phyloP scores from a whole-genome alignment of 2,329 filamentous ascomycete genomes.

The Claviceps arundinis region DNA sequence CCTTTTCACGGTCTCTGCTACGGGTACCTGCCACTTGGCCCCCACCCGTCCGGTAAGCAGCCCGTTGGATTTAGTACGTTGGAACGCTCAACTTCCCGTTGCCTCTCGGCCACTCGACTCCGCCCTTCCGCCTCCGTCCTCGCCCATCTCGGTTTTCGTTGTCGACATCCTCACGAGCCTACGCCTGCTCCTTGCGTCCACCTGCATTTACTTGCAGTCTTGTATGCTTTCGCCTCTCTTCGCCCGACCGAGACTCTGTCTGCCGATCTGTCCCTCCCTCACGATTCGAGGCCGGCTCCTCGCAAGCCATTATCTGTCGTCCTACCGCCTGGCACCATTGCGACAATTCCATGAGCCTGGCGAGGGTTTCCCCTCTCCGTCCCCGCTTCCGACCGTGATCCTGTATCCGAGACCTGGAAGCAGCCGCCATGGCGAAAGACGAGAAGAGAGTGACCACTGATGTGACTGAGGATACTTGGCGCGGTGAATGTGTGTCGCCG shows the following conservation, averaged over 20 bases:
- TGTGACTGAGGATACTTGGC: conserved; percentile 9
- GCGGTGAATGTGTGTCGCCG: conserved; percentile 8
- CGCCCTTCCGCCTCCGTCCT: not conserved
- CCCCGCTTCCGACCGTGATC: not conserved
- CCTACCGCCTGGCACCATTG: conserved; percentile 8
- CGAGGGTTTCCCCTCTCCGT: conserved; percentile 7
- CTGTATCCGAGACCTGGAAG: not conserved
- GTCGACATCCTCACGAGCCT: too few species aligned
- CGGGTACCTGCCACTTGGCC: too few species aligned
- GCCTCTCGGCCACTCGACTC: too few species aligned
- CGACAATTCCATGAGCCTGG: conserved; percentile 4
- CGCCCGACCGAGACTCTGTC: not conserved
- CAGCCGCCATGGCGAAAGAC: conserved; percentile 16
- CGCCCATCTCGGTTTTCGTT: not conserved
- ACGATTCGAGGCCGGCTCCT: not conserved
- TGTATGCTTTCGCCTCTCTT: not conserved
- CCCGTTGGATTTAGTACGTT: too few species aligned
- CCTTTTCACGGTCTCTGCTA: too few species aligned
- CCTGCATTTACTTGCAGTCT: not conserved
- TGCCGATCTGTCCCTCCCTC: not conserved
- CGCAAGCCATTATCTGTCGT: not conserved
- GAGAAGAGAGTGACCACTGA: conserved; percentile 15
- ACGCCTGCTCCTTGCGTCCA: not conserved
- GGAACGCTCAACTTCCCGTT: too few species aligned
- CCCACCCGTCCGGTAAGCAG: too few species aligned